Conservation (phyloP, 306 rosid genomes). For the Arachis stenosperma region DNA sequence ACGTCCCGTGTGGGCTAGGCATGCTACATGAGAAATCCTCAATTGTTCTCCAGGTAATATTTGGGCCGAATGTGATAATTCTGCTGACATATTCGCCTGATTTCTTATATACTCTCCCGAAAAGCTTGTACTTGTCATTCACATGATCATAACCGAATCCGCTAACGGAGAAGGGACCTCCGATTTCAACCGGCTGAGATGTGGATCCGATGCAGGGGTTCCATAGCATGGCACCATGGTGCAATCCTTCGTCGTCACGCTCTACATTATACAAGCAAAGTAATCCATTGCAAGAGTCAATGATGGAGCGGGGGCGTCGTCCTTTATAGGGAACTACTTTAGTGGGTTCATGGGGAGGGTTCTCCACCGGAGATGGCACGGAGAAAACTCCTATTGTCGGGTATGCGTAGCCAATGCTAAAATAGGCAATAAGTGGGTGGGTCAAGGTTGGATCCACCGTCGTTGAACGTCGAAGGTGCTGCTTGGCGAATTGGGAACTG, state of each 20-base stretch:
- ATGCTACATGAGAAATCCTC: background rate
- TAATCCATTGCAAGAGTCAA: slow-evolving; percentile 34
- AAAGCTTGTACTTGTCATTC: slow-evolving; percentile 31
- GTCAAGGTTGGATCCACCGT: background rate
- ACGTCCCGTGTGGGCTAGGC: too few relatives aligned
- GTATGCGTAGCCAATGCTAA: background rate
- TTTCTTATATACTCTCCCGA: background rate
- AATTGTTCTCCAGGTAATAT: background rate
- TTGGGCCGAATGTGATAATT: slow-evolving; percentile 12
- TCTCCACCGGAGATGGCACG: background rate
- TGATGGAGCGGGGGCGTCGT: background rate
- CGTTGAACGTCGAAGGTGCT: slow-evolving; percentile 23
- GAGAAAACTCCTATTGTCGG: background rate
- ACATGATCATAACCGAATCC: slow-evolving; percentile 40
- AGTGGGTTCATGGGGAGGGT: too few relatives aligned
- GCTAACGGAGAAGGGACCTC: background rate
- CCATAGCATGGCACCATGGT: slow-evolving; percentile 4
- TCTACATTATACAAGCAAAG: slow-evolving; percentile 21
- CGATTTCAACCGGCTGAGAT: background rate
- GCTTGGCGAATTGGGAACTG: slow-evolving; percentile 26
- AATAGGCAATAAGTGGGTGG: background rate
- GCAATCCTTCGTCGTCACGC: accelerated
- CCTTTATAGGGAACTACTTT: background rate
- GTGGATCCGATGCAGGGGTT: slow-evolving; percentile 18
- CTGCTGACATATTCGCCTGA: background rate